phyloP scores from a whole-genome alignment of 176 grass and related monocot species.

The Cenchrus fungigraminus region DNA sequence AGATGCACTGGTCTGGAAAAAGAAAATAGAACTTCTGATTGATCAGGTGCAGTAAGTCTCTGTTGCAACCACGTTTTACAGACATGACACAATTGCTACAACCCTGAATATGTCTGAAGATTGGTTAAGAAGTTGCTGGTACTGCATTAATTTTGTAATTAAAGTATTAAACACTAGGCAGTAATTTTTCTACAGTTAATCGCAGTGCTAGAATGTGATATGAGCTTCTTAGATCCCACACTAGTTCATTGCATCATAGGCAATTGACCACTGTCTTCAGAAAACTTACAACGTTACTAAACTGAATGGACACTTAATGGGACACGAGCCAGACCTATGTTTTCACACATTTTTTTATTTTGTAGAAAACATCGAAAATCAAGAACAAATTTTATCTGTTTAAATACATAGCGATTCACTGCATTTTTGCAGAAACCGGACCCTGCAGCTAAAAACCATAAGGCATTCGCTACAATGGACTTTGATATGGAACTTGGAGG shows the following conservation, averaged over 20 bases:
- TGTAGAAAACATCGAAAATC: not conserved
- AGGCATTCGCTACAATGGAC: slow-evolving; percentile 70
- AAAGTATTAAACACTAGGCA: not conserved
- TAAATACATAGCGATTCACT: slow-evolving; percentile 1
- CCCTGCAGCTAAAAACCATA: slow-evolving; percentile 49
- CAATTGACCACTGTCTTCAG: no score
- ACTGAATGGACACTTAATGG: not conserved
- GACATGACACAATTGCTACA: not conserved
- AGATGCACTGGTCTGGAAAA: slow-evolving; percentile 86
- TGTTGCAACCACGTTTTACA: not conserved
- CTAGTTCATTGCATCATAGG: not conserved
- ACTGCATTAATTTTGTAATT: not conserved
- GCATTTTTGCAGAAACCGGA: slow-evolving; percentile 72
- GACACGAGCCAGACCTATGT: not conserved
- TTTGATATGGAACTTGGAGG: slow-evolving; percentile 65
- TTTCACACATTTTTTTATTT: not conserved
- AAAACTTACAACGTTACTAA: slow-evolving; percentile 11
- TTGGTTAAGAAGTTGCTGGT: not conserved
- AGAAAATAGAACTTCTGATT: slow-evolving; percentile 85
- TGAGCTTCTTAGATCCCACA: slow-evolving; percentile 8
- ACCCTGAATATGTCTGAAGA: not conserved
- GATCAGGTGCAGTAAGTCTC: slow-evolving; percentile 71
- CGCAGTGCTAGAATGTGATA: not conserved
- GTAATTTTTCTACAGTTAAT: not conserved
- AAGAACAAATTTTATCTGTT: not conserved